These are phyloP conservation scores for Ceratonia siliqua DNA, from an alignment of 306 rosid species.

Conservation along the genomic window DNA sequence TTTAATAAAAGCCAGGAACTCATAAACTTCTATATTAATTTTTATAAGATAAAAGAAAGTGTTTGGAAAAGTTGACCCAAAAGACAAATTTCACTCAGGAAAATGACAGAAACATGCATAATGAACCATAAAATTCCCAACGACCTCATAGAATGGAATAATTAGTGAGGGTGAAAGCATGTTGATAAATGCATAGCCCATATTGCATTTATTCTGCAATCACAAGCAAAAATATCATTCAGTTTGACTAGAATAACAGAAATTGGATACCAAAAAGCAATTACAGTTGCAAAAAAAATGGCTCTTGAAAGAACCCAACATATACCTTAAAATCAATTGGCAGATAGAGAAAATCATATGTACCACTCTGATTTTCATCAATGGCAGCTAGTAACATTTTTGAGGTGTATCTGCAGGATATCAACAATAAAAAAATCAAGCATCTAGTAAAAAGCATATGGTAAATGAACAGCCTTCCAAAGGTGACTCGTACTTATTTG, in stretches of 20 bases:
- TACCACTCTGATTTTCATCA: conserved; percentile 60
- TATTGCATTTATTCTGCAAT: conserved; percentile 69
- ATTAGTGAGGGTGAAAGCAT: conserved; percentile 64
- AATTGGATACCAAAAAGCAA: neutral
- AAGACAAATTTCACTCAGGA: neutral
- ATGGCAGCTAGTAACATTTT: conserved; percentile 71
- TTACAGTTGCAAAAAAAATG: neutral
- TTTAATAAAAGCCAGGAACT: neutral
- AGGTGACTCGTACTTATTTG: conserved; percentile 55
- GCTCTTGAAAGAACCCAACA: neutral
- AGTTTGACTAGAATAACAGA: neutral
- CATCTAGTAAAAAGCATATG: neutral
- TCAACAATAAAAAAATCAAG: neutral
- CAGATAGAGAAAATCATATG: conserved; percentile 64
- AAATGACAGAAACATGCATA: neutral
- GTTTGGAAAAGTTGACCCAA: neutral
- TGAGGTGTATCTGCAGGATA: conserved; percentile 52
- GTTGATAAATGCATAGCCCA: conserved; percentile 74
- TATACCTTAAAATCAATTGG: conserved; percentile 73
- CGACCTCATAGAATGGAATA: conserved; percentile 57
- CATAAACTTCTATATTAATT: neutral
- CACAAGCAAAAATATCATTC: conserved; percentile 1
- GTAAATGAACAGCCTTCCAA: neutral
- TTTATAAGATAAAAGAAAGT: neutral
- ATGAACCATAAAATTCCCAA: neutral